phyloP scores from a whole-genome alignment of 2,329 filamentous ascomycete species.

The Colletotrichum karsti region DNA sequence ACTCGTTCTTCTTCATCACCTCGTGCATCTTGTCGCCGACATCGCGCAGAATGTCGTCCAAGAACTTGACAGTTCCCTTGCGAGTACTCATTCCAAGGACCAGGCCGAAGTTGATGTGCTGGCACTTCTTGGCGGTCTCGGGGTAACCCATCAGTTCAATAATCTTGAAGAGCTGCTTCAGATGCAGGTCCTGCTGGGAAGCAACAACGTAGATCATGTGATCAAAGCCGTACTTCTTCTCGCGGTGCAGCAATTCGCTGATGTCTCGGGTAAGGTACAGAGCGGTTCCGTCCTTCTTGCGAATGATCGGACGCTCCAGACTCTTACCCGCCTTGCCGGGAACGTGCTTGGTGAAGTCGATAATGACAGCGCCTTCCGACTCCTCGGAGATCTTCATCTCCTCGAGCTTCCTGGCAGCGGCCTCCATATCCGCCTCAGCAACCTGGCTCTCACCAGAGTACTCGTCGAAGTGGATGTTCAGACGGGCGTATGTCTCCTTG shows the following conservation, averaged over 20 bases:
- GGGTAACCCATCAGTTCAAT: constrained; percentile 75
- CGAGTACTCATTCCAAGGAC: constrained; percentile 76
- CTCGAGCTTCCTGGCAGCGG: constrained; percentile 67
- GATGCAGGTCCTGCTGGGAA: constrained; percentile 75
- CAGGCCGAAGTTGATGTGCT: constrained; percentile 81
- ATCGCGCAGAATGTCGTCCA: constrained; percentile 77
- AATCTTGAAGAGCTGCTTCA: constrained; percentile 81
- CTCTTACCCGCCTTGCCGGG: constrained; percentile 73
- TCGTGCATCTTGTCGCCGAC: constrained; percentile 97
- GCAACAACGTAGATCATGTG: constrained; percentile 85
- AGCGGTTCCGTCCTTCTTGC: constrained; percentile 78
- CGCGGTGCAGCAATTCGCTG: constrained; percentile 74
- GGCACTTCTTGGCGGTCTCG: constrained; percentile 73
- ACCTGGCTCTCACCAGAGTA: constrained; percentile 82
- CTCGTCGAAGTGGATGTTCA: constrained; percentile 77
- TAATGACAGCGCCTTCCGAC: constrained; percentile 75
- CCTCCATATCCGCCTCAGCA: constrained; percentile 71
- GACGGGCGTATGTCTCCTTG: constrained; percentile 72
- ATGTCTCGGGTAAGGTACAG: constrained; percentile 84
- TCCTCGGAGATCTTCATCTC: constrained; percentile 73
- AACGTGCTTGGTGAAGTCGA: constrained; percentile 76
- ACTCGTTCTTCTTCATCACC: constrained; percentile 89
- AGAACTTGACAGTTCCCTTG: constrained; percentile 79
- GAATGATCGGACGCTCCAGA: constrained; percentile 75
- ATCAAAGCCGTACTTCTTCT: constrained; percentile 61